These are phyloP conservation scores for Didymella pomorum DNA, from an alignment of 2,329 filamentous ascomycete genomes.

Conservation along the genomic window DNA sequence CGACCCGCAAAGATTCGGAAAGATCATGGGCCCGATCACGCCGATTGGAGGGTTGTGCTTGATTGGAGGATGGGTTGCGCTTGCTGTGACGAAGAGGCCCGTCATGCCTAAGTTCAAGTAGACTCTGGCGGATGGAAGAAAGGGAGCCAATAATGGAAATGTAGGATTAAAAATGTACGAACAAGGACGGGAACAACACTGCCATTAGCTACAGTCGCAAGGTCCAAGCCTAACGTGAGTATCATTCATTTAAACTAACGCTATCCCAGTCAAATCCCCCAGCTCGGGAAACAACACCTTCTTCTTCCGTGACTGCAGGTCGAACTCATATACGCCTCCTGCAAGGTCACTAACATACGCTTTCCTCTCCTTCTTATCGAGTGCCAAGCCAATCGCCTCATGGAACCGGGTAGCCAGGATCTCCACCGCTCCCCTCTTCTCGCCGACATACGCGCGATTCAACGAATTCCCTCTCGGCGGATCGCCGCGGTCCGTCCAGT, in stretches of 20 bases:
- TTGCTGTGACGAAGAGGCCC: constrained; percentile 48
- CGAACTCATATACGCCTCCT: constrained; percentile 25
- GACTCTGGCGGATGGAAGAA: too few species aligned
- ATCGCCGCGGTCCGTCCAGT: constrained; percentile 70
- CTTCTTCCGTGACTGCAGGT: constrained; percentile 17
- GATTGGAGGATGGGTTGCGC: constrained; percentile 69
- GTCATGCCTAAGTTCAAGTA: constrained; percentile 29
- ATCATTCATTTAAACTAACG: constrained; percentile 8
- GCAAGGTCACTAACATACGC: constrained; percentile 32
- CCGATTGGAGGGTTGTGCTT: constrained; percentile 70
- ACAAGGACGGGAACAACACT: not conserved
- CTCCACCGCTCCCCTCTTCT: not conserved
- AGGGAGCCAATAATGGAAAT: not conserved
- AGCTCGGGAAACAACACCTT: constrained; percentile 20
- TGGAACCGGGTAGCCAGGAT: constrained; percentile 30
- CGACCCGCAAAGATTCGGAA: constrained; percentile 65
- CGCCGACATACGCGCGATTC: constrained; percentile 50
- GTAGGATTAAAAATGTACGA: constrained; percentile 7
- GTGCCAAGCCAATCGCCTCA: constrained; percentile 33
- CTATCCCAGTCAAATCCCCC: constrained; percentile 27
- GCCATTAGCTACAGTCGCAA: not conserved
- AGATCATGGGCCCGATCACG: constrained; percentile 69
- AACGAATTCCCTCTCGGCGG: constrained; percentile 63
- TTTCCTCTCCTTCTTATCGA: constrained; percentile 19
- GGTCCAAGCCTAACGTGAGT: not conserved